Evolutionary conservation across 2,329 filamentous ascomycete species (phyloP), one percentile per base, ranked within the genome.

Genomic region (Xylariaceae sp.): DNA sequence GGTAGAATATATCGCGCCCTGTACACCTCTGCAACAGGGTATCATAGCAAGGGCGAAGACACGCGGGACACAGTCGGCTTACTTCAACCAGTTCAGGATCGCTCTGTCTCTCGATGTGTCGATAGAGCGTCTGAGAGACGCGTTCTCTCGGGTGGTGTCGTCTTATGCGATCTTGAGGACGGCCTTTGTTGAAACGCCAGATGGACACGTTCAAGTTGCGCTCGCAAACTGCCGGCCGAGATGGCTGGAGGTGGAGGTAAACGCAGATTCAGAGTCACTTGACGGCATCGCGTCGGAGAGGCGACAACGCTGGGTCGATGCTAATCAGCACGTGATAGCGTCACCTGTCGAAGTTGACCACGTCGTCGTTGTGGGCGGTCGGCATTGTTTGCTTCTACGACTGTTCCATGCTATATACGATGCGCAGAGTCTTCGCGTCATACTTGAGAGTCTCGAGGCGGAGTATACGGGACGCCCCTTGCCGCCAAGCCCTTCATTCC

Each of bases 391-490:
- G 21, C 62, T 70, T 2, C 53, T 94, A 2, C 74, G 83, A 31
- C 80, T 94, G 1, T 94, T 95, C 61, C 89, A 96, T 57, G 88
- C 76, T 0, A 60, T 95, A 0, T 96, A 96, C 51, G 89, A 96
- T 60, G 89, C 88, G 2, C 83, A 76, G 48, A 90, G 88, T 44
- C 73, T 94, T 27, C 70, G 74, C 2, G 59, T 87, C 16, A 70
- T 94, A 27, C 69, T 94, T 14, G 57, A 73, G 3, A 62, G 70
- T 14, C 67, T 94, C 3, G 62, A 66, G 18, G 52, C 64, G 3
- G 63, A 69, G 4, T 87, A 86, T 51, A 47, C 54, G 12, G 54
- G 54, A 1, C 28, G 46, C 3, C 13, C 47, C 42, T 26, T 50
- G 2, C 1, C 55, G 1, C 52, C 57, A 6, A 67, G 67, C 0